Evolutionary conservation across 2,329 filamentous ascomycete genomes (phyloP).

Genomic region (Colletotrichum lentis): DNA sequence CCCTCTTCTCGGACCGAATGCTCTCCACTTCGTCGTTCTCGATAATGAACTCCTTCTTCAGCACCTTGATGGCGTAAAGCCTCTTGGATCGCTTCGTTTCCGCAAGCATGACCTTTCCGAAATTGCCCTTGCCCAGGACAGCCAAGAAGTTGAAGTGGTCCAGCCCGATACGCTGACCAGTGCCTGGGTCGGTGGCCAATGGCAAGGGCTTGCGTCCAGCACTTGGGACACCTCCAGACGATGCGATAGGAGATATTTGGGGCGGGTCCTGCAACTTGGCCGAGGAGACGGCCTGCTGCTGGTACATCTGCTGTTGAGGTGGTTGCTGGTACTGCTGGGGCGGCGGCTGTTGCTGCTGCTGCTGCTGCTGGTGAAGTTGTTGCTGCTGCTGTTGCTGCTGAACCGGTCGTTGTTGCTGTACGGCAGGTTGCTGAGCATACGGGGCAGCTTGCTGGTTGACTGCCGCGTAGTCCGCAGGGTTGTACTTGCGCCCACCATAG

Average conservation of each 20-base stretch:
- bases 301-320: constrained; percentile 44
- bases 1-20: constrained; percentile 95
- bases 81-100: constrained; percentile 93
- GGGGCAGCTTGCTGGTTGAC: constrained; percentile 64
- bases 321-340: constrained; percentile 50
- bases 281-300: constrained; percentile 42
- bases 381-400: constrained; percentile 43
- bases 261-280: constrained; percentile 36
- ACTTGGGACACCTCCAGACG: constrained; percentile 32
- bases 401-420: constrained; percentile 47
- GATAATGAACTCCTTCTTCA: constrained; percentile 99
- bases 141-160: constrained; percentile 99
- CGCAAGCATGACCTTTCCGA: constrained; percentile 99
- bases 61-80: constrained; percentile 96
- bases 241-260: constrained; percentile 45
- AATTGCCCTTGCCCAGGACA: constrained; percentile 98
- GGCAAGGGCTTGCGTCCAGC: constrained; percentile 67
- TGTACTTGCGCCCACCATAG: constrained; percentile 70
- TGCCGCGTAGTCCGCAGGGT: constrained; percentile 78
- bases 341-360: constrained; percentile 40
- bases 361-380: constrained; percentile 40
- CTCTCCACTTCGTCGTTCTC: constrained; percentile 99
- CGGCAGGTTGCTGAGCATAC: constrained; percentile 48
- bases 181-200: constrained; percentile 75
- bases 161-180: constrained; percentile 85